Percentiles rank a stretch among this genome's conserved stretches.
These are phyloP conservation scores for Xylariaceae sp. DNA, from an alignment of 2,329 filamentous ascomycete genomes.

Conservation along the genomic window DNA sequence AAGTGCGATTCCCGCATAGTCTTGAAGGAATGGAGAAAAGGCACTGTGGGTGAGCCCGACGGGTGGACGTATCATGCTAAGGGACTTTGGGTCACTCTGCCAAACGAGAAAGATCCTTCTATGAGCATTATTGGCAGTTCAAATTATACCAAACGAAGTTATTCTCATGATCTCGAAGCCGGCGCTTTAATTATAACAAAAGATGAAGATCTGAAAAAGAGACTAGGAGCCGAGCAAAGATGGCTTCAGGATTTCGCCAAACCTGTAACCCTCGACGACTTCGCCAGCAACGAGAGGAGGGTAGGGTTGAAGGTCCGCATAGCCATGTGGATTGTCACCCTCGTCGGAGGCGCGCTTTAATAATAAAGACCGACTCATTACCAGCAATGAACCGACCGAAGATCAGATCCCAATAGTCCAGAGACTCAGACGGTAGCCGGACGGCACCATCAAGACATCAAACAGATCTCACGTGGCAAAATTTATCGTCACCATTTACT, in stretches of 20 bases:
- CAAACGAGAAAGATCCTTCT: conserved; percentile 61
- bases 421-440: not conserved
- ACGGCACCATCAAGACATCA: not conserved
- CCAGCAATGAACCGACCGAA: not conserved
- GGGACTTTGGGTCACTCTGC: conserved; percentile 82
- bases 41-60: conserved; percentile 71
- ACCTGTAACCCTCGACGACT: conserved; percentile 68
- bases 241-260: conserved; percentile 74
- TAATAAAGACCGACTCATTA: not conserved
- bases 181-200: conserved; percentile 81
- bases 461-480: not conserved
- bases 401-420: conserved; percentile 2
- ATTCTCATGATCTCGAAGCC: conserved; percentile 85
- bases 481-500: conserved; percentile 2
- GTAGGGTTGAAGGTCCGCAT: conserved; percentile 81
- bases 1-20: conserved; percentile 55
- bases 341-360: conserved; percentile 82
- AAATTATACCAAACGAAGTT: conserved; percentile 94
- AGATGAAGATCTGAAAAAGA: conserved; percentile 65
- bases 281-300: conserved; percentile 73
- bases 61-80: conserved; percentile 99
- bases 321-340: conserved; percentile 89
- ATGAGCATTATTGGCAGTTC: conserved; percentile 85
- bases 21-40: conserved; percentile 83
- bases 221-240: conserved; percentile 73